Percentiles rank a stretch among this genome's conserved stretches.
These are phyloP conservation scores for Pelargonium nanum DNA, from an alignment of 345 rosid genomes.

Conservation along the genomic window DNA sequence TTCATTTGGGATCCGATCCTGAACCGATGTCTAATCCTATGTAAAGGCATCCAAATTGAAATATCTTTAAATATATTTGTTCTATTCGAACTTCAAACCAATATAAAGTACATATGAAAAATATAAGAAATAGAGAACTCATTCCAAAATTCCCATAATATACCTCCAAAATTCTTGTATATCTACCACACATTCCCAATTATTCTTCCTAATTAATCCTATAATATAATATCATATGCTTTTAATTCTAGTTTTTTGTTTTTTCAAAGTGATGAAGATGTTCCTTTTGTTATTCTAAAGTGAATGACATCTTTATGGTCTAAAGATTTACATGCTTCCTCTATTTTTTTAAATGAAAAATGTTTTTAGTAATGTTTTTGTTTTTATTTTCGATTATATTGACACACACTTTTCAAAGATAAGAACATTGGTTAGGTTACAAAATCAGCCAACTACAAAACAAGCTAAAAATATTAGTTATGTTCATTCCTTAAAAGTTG, in stretches of 20 bases:
- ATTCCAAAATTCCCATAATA: neutral
- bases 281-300: conserved; percentile 25
- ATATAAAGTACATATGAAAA: no score
- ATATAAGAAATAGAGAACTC: neutral
- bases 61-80: no score
- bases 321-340: conserved; percentile 25
- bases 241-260: conserved; percentile 8
- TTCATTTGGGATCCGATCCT: no score
- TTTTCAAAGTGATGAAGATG: conserved; percentile 7
- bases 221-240: no score
- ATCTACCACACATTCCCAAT: conserved; percentile 6
- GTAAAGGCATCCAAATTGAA: no score
- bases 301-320: conserved; percentile 15
- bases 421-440: conserved; percentile 8
- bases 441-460: no score
- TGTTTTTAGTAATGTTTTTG: no score
- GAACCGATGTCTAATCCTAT: no score
- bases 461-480: neutral
- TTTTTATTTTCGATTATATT: neutral
- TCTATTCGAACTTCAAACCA: no score
- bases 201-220: neutral
- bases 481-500: no score
- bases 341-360: neutral
- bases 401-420: conserved; percentile 14
- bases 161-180: conserved; percentile 2